These are phyloP conservation scores for Epicoccum nigrum DNA, from an alignment of 2,329 filamentous ascomycete genomes.

Conservation along the genomic window DNA sequence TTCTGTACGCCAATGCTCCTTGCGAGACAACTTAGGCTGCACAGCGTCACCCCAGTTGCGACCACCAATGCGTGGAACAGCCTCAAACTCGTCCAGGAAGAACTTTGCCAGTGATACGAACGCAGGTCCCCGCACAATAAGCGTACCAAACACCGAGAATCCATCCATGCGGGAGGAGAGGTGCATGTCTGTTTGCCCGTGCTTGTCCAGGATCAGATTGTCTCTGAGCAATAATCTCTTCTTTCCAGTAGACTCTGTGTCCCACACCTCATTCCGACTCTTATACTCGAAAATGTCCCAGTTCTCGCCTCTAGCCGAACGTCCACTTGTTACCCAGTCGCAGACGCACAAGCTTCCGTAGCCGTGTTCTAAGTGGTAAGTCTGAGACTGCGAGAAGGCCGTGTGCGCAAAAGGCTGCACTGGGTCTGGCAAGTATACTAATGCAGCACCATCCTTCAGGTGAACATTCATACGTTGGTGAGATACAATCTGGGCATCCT, in stretches of 20 bases:
- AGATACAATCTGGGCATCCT: constrained; percentile 54
- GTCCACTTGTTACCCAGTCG: constrained; percentile 93
- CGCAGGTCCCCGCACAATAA: constrained; percentile 78
- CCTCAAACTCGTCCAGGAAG: constrained; percentile 79
- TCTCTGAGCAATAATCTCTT: constrained; percentile 80
- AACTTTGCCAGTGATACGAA: constrained; percentile 71
- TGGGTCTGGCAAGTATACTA: constrained; percentile 81
- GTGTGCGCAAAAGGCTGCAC: constrained; percentile 88
- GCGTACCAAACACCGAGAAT: constrained; percentile 79
- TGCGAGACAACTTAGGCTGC: constrained; percentile 45
- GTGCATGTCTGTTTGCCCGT: constrained; percentile 41
- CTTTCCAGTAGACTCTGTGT: constrained; percentile 46
- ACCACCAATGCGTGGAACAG: constrained; percentile 79
- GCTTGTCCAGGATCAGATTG: constrained; percentile 73
- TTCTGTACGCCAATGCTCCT: constrained; percentile 57
- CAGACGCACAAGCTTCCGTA: constrained; percentile 72
- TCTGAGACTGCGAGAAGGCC: constrained; percentile 82
- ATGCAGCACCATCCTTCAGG: constrained; percentile 56
- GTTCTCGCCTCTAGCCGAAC: constrained; percentile 81
- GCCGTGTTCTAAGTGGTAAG: constrained; percentile 66
- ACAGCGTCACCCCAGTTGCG: constrained; percentile 69
- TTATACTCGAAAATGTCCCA: constrained; percentile 84
- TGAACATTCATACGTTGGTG: constrained; percentile 57
- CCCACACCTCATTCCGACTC: constrained; percentile 88
- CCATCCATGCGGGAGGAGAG: constrained; percentile 68